Base-by-base conservation (phyloP, 2,329 filamentous ascomycete genomes). In the Alternaria atra region DNA sequence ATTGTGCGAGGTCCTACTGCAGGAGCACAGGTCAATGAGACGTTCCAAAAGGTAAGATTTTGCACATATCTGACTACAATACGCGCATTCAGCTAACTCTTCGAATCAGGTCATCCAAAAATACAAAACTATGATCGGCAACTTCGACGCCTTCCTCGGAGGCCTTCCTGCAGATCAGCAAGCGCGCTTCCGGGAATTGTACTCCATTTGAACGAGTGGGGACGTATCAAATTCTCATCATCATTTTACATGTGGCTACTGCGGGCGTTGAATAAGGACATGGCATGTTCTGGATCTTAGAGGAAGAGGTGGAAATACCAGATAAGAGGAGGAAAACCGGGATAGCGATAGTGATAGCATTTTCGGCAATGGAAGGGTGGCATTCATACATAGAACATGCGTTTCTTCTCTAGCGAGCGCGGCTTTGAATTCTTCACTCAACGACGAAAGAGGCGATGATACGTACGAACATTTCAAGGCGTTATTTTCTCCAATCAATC, bases 31-130 rank as follows among this genome's bases (percentile, higher is more conserved):
- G 96, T 97, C 79, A 58, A 55, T 34, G 58, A 65, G 79, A 92
- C 94, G 77, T 96, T 97, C 79, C 60, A 67, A 48, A 61, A 69
- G 80, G 92, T 94, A 78, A 82, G 87, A 53, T 5, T 2, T 15
- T 13, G 4, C 42, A 6, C 30, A 40, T 1, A 2, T 13, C 12
- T 50, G 46, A 50, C 7, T 12, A 39, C 42, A 17, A 47, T 23
- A 23, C n/a, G 7, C 23, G 29, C 17, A 55, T 55, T 25, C 9
- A 23, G 42, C 58, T 77, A 69, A 30, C 17, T 6, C 29, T 40
- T 23, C 37, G 9, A 13, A 44, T 57, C 64, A 85, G 81, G 84
- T 84, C n/a, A 75, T 87, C 43, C 73, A 80, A 52, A 76, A 82
- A 56, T 88, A 87, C 78, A 86, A 85, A 73, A 74, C 73, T 58